Conservation (phyloP, 768 basidiomycete species). For the Naganishia antarctica region DNA sequence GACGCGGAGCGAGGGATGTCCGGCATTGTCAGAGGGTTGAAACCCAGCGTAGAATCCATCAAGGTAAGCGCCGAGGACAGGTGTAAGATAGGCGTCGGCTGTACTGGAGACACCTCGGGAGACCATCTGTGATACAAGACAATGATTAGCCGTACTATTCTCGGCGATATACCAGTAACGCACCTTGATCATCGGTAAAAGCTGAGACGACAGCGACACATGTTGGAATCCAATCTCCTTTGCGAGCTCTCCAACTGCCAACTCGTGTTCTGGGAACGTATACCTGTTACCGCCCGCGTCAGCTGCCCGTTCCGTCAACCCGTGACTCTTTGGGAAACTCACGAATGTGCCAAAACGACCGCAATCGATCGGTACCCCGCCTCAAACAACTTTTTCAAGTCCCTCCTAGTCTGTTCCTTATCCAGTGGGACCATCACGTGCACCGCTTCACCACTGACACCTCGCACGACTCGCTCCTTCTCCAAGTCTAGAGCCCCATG, state of each 20-base stretch:
- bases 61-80: conserved; percentile 74
- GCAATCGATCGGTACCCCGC: conserved; percentile 85
- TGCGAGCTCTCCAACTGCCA: conserved; percentile 65
- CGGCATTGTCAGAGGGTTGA: conserved; percentile 61
- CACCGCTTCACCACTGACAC: conserved; percentile 84
- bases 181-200: conserved; percentile 43
- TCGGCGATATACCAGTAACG: neutral
- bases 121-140: conserved; percentile 56
- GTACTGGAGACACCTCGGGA: conserved; percentile 87
- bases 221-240: conserved; percentile 79
- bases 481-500: conserved; percentile 39
- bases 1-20: conserved; percentile 52
- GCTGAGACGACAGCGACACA: conserved; percentile 70
- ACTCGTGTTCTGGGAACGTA: conserved; percentile 82
- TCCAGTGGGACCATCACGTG: conserved; percentile 76
- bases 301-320: neutral
- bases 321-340: neutral
- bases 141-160: neutral
- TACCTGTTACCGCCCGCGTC: neutral
- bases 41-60: conserved; percentile 89
- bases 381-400: conserved; percentile 67
- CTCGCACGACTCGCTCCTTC: conserved; percentile 61
- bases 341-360: conserved; percentile 84
- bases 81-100: conserved; percentile 92
- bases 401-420: conserved; percentile 54